Evolutionary conservation across 345 rosid genomes (phyloP).

Genomic region (Jatropha curcas): DNA sequence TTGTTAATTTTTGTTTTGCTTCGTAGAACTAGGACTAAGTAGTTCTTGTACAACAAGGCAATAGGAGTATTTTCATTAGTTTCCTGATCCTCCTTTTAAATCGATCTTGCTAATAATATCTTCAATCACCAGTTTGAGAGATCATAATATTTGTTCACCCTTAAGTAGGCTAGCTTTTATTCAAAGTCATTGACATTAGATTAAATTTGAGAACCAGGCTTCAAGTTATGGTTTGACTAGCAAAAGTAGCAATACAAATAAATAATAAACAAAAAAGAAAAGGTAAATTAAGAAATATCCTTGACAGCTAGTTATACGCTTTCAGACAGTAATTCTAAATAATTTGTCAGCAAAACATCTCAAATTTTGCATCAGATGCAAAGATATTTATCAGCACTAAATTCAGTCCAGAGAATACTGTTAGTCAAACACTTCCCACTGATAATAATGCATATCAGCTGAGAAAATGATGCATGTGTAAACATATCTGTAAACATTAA

Average conservation of each 20-base stretch:
- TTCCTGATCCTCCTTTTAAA: not conserved
- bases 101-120: not conserved
- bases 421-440: not conserved
- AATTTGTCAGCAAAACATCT: not conserved
- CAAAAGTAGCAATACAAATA: not conserved
- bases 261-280: not conserved
- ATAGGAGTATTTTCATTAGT: not conserved
- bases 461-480: not conserved
- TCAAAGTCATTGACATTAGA: not conserved
- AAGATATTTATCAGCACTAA: not conserved
- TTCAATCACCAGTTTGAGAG: not conserved
- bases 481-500: not conserved
- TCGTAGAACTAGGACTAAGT: not conserved
- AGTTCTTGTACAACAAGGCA: not conserved
- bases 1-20: not conserved
- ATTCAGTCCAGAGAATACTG: not conserved
- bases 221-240: not conserved
- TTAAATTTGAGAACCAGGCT: not conserved
- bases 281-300: not conserved
- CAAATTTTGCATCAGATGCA: not conserved
- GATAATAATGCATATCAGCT: not conserved
- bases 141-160: not conserved
- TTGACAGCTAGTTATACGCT: not conserved
- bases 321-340: not conserved
- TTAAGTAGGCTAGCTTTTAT: not conserved